Evolutionary conservation across 1,284 basidiomycete genomes (phyloP), one percentile per base, ranked within the genome.

Genomic region (Leccinum solheimii): DNA sequence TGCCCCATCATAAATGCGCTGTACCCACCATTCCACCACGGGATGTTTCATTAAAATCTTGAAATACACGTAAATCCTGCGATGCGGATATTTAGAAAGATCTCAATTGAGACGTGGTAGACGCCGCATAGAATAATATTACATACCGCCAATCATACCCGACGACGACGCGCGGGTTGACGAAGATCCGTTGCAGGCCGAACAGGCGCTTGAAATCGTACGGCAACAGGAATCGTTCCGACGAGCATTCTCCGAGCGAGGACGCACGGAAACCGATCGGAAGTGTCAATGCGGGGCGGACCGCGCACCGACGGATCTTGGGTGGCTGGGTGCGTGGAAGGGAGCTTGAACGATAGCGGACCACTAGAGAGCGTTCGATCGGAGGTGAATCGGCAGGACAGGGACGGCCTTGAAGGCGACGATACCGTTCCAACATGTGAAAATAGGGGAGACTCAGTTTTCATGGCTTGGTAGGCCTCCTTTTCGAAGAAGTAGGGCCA

Each of bases 391-490:
- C 3, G 76, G 78, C 32, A 81, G 70, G 61, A 83, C 71, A 36
- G 82, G 81, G 52, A 78, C 79, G 0, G 83, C 78, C 19, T 71
- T 66, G 66, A 86, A 81, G 0, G 77, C 81, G 51, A 80, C 78
- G 60, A 83, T 81, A 26, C 86, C 86, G 69, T 87, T 86, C 85
- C 86, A 86, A 72, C 84, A 86, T 1, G 80, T 69, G 57, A 82
- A 80, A 3, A 85, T 83, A 8, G 79, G 77, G 81, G 79, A 38
- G 77, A 72, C 34, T 79, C 79, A 32, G 62, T 61, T 59, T 72
- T 71, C 61, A 80, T 74, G 16, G 78, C 71, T 64, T 69, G 56
- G 69, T 70, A 64, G 64, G 70, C 67, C 66, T 70, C 49, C 60
- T 66, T 58, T 62, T 83, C 80, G 65, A 80, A 75, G 65, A 84